Evolutionary conservation across 441 rosid genomes (phyloP).

Genomic region (Populus hybrid): DNA sequence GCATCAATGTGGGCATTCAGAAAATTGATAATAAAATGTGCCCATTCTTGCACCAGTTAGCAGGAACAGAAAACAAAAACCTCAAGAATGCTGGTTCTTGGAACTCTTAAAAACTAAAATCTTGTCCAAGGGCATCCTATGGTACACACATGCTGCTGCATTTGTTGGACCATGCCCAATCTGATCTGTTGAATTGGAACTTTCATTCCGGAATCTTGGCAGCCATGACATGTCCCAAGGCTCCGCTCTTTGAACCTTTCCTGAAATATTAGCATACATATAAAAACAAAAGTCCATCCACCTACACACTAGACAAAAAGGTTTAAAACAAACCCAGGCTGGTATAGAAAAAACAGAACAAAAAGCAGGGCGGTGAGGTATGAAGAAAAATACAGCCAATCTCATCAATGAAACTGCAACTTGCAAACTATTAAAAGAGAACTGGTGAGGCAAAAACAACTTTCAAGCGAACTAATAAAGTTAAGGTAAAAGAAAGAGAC

Average conservation of each 20-base stretch:
- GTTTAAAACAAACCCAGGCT: too few relatives aligned
- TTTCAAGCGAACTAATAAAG: background rate
- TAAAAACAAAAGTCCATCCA: background rate
- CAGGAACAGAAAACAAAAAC: background rate
- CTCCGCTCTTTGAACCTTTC: constrained; percentile 74
- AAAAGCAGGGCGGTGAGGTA: too few relatives aligned
- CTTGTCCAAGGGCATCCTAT: background rate
- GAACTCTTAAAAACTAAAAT: background rate
- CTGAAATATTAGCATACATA: constrained; percentile 31
- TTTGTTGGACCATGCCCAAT: constrained; percentile 74
- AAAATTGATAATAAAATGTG: background rate
- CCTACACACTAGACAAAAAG: too few relatives aligned
- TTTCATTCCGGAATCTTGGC: constrained; percentile 84
- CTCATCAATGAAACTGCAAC: too few relatives aligned
- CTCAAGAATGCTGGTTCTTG: background rate
- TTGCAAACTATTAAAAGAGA: too few relatives aligned
- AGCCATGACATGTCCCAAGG: constrained; percentile 53
- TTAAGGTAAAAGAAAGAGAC: constrained; percentile 35
- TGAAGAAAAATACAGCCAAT: too few relatives aligned
- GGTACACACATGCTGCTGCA: constrained; percentile 63
- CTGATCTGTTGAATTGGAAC: constrained; percentile 58
- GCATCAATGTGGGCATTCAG: background rate
- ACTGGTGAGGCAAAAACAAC: background rate
- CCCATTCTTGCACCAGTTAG: background rate
- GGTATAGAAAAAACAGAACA: too few relatives aligned